Evolutionary conservation across 2,329 filamentous ascomycete species (phyloP).

Genomic region (Phyllosticta citribraziliensis): DNA sequence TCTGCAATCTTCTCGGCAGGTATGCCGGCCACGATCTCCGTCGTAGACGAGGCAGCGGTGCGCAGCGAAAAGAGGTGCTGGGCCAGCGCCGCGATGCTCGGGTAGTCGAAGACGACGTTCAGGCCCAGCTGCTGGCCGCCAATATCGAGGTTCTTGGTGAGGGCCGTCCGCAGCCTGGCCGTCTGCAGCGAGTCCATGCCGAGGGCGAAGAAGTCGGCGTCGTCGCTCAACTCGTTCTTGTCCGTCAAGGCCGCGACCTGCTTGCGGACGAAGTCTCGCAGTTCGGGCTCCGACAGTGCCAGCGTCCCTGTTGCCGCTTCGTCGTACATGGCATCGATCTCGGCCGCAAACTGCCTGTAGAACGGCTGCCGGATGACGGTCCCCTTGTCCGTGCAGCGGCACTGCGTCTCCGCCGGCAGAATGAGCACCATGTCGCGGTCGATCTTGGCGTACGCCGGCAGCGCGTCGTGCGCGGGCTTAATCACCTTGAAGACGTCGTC

Average conservation of each 20-base stretch:
- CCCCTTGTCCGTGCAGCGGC: conserved; percentile 47
- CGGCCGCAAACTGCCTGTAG: conserved; percentile 38
- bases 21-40: background rate
- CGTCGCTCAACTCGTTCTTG: conserved; percentile 13
- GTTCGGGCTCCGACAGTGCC: conserved; percentile 19
- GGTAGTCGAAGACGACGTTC: conserved; percentile 52
- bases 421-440: conserved; percentile 45
- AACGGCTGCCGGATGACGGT: conserved; percentile 45
- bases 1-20: conserved; percentile 29
- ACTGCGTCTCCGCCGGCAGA: conserved; percentile 35
- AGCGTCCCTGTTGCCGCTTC: conserved; percentile 16
- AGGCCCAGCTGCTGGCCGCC: conserved; percentile 38
- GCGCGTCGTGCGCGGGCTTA: conserved; percentile 41
- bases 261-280: conserved; percentile 22
- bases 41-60: conserved; percentile 14
- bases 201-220: conserved; percentile 46
- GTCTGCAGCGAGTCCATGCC: conserved; percentile 52
- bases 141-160: conserved; percentile 43
- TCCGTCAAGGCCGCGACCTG: conserved; percentile 16
- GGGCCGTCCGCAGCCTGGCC: conserved; percentile 43
- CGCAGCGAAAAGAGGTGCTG: conserved; percentile 36
- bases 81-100: conserved; percentile 39
- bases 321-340: conserved; percentile 39
- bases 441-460: conserved; percentile 45
- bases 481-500: conserved; percentile 42